Evolutionary conservation across 495 filamentous ascomycete species (phyloP).

Genomic region (Talaromyces ruber): DNA sequence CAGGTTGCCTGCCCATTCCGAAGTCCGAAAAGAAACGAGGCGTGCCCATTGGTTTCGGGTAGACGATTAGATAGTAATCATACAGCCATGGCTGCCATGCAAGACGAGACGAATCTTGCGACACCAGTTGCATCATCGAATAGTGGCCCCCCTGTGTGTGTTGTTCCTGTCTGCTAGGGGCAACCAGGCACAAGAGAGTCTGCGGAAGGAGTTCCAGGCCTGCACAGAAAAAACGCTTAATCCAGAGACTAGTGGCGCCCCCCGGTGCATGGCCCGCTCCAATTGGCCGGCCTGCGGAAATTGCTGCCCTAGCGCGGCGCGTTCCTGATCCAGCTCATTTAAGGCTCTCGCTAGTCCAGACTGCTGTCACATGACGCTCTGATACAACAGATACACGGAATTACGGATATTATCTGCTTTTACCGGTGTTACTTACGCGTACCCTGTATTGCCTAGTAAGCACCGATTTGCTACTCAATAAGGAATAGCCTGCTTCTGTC

Average conservation of each 20-base stretch:
- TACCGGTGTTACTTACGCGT: neutral
- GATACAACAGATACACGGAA: neutral
- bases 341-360: neutral
- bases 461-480: neutral
- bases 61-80: neutral
- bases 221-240: neutral
- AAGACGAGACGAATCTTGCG: neutral
- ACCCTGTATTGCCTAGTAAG: neutral
- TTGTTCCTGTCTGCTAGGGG: neutral
- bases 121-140: neutral
- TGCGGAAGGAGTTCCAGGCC: neutral
- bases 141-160: neutral
- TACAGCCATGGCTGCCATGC: too few species aligned
- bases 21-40: neutral
- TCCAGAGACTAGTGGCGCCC: neutral
- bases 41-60: neutral
- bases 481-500: neutral
- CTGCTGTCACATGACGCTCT: neutral
- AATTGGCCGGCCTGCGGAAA: neutral
- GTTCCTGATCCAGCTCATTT: constrained; percentile 1
- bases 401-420: neutral
- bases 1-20: neutral
- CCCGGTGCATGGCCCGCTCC: neutral
- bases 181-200: neutral
- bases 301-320: constrained; percentile 2